Evolutionary conservation across 805 yeast species (phyloP), one percentile per base, ranked within the genome.

Genomic region (Hanseniaspora hatyaiensis): DNA sequence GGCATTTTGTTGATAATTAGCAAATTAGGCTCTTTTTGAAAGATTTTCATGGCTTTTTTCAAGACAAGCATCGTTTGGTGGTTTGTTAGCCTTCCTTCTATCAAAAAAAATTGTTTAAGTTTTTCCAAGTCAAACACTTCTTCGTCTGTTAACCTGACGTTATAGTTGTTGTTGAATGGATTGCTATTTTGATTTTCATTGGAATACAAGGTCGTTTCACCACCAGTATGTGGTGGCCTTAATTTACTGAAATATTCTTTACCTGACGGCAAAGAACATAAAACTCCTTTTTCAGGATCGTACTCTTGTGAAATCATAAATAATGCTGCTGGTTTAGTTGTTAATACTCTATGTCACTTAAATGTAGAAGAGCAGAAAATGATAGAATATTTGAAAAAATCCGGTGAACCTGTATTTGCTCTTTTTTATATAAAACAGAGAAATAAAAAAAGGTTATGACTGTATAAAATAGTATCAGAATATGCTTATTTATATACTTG

Each of bases 1-100:
- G 97, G 98, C 0, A 96, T 94, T 2, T 87, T 88, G 4, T 44
- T 37, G 1, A 92, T 82, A 16, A 72, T 71, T 44, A 89, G 66
- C 55, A 89, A 60, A 56, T 83, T 89, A 5, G 95, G 94, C 58
- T 89, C 97, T 32, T 64, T 60, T 12, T 71, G 60, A 49, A 92
- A 69, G 6, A 79, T 61, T 19, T 67, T 68, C 0, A 87, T 78
- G 8, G 94, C 94, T 62, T 68, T 69, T 16, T 66, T 59, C 34
- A 89, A 60, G 46, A 89, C 88, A 38, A 68, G 68, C 37, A 79
- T 55, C 0, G 84, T 85, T 60, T 89, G 96, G 9, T 68, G 68
- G 48, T 78, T 80, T 12, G 73, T 69, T 34, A 89, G 66, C 49
- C 95, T 71, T 2, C 98, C 97, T 63, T 92, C 96, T 34, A 72